Conservation (phyloP, 1,284 basidiomycete genomes). For the Hymenochaete sp. region DNA sequence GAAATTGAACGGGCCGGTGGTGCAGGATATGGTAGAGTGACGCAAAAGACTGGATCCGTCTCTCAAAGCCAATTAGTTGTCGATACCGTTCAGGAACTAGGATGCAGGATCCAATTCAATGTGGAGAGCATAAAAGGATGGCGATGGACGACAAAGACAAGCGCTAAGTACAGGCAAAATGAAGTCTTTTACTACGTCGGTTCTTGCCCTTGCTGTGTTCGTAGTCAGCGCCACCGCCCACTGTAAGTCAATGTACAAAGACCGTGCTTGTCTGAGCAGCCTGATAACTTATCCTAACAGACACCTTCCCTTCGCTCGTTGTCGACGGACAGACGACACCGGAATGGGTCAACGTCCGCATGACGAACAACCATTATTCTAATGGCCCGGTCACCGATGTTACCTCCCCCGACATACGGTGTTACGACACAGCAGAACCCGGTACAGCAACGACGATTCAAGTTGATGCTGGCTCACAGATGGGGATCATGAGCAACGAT, state of each 20-base stretch:
- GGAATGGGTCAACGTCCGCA: constrained; percentile 34
- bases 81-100: too few relatives aligned
- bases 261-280: not conserved
- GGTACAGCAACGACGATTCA: constrained; percentile 29
- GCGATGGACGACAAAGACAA: not conserved
- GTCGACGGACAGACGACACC: constrained; percentile 30
- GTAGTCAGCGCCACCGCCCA: not conserved
- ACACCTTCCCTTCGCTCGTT: constrained; percentile 35
- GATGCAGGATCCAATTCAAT: too few relatives aligned
- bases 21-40: too few relatives aligned
- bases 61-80: too few relatives aligned
- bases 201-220: not conserved
- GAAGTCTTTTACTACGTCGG: not conserved
- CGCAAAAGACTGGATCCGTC: too few relatives aligned
- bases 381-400: constrained; percentile 32
- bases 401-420: constrained; percentile 31
- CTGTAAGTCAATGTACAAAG: not conserved
- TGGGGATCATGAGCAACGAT: constrained; percentile 29
- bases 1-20: too few relatives aligned
- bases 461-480: constrained; percentile 30
- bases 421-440: constrained; percentile 30
- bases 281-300: constrained; percentile 20
- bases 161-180: not conserved
- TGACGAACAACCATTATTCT: constrained; percentile 38
- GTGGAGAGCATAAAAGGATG: too few relatives aligned